Evolutionary conservation across 257 asterid genomes (phyloP), one percentile per base, ranked within the genome.

Genomic region (Solanum arcanum): DNA sequence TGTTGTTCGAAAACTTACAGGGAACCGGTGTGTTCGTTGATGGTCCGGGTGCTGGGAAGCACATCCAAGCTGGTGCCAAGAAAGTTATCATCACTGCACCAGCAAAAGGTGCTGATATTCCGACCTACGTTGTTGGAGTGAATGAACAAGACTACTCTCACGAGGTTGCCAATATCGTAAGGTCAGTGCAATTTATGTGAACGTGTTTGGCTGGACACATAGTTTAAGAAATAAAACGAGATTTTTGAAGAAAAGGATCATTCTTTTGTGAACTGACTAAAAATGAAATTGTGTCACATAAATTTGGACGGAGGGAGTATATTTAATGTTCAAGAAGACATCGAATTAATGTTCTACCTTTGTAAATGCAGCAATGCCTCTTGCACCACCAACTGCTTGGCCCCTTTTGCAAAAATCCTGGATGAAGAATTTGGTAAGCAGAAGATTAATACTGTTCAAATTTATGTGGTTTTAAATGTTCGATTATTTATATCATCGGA

Each of bases 11-110:
- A 29, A 86, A 81, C 69, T 86, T 68, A 75, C 90, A 96, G 98
- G 99, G 99, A 86, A 96, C 98, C 4, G 98, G 98, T 82, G 99
- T 95, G 52, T 96, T 96, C 12, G 98, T 95, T 74, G 99, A 96
- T 88, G 98, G 99, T 14, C 99, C 99, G 1, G 98, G 99, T 78
- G 99, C 99, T 3, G 98, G 99, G 64, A 95, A 96, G 91, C 99
- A 96, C 90, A 92, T 96, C 94, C 98, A 95, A 91, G 99, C 98
- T 9, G 99, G 99, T 73, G 99, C 98, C 33, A 94, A 95, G 95
- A 96, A 96, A 93, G 99, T 96, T 66, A 91, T 96, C 77, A 96
- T 96, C 86, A 96, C 99, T 46, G 98, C 99, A 62, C 99, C 99
- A 12, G 98, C 99, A 5, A 96, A 96, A 87, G 99, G 98, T 33